Conservation (phyloP, 129 eudicot genomes). For the Artemisia tridentata region DNA sequence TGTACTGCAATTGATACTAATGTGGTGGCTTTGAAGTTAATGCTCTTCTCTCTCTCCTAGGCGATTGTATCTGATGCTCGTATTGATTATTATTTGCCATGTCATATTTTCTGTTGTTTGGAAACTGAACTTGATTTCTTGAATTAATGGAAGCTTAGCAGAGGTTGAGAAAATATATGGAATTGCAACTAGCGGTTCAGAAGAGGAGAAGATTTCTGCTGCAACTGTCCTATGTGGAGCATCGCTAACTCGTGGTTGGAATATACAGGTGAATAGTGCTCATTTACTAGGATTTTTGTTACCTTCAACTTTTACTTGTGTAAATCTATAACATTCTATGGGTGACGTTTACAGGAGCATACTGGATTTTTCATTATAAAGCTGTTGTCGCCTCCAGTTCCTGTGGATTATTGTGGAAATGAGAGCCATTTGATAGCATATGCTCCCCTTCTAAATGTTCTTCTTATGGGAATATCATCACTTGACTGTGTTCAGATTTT, state of each 20-base stretch:
- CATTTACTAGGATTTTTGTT: neutral
- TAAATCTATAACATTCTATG: neutral
- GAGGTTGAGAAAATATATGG: constrained; percentile 38
- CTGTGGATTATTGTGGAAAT: constrained; percentile 62
- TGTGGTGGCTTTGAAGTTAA: too few species aligned
- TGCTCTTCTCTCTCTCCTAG: too few species aligned
- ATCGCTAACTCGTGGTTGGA: constrained; percentile 95
- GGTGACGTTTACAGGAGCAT: constrained; percentile 50
- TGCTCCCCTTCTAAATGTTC: constrained; percentile 79
- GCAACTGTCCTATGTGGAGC: constrained; percentile 91
- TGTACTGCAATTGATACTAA: too few species aligned
- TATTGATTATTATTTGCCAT: neutral
- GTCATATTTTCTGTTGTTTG: constrained; percentile 29
- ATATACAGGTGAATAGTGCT: constrained; percentile 60
- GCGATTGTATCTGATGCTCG: too few species aligned
- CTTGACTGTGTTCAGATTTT: constrained; percentile 81
- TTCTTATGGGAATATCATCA: constrained; percentile 78
- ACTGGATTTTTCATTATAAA: constrained; percentile 35
- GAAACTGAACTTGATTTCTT: constrained; percentile 62
- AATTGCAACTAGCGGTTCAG: constrained; percentile 54
- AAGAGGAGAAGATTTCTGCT: constrained; percentile 81
- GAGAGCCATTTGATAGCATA: constrained; percentile 75
- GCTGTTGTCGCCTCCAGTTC: constrained; percentile 46
- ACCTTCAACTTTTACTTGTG: neutral
- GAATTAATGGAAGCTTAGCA: constrained; percentile 55